Conservation (phyloP, 1,284 basidiomycete species). For the Ceraceosorus guamensis region DNA sequence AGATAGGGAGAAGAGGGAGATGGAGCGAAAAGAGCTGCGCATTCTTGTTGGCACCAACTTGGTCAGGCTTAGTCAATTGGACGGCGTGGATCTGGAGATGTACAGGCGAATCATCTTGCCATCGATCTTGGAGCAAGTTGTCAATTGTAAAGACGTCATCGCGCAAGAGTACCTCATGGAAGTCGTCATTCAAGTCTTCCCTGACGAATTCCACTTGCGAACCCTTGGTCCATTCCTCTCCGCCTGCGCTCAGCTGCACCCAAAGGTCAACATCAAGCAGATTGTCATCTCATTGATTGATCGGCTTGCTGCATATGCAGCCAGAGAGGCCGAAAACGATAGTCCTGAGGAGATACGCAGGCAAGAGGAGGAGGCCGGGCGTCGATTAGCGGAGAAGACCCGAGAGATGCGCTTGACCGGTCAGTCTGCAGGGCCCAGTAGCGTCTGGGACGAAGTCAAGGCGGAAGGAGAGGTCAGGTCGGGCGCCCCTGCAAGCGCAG, state of each 20-base stretch:
- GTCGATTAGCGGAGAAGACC: conserved; percentile 40
- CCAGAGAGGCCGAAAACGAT: conserved; percentile 45
- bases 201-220: conserved; percentile 47
- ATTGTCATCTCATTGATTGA: conserved; percentile 47
- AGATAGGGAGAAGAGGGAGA: conserved; percentile 46
- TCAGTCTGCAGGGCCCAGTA: conserved; percentile 23
- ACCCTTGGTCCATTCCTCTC: conserved; percentile 44
- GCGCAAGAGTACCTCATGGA: conserved; percentile 49
- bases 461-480: conserved; percentile 27
- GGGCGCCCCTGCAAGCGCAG: conserved; percentile 11
- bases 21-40: conserved; percentile 43
- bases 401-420: conserved; percentile 31
- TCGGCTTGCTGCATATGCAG: conserved; percentile 44
- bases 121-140: conserved; percentile 45
- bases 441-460: conserved; percentile 41
- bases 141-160: conserved; percentile 48
- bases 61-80: conserved; percentile 47
- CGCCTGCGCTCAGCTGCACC: conserved; percentile 45
- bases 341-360: conserved; percentile 41
- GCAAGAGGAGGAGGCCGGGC: conserved; percentile 43
- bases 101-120: conserved; percentile 43
- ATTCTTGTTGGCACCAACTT: conserved; percentile 48
- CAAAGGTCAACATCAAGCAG: conserved; percentile 48
- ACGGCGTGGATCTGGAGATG: conserved; percentile 44
- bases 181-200: conserved; percentile 48